Conservation (phyloP, 805 yeast genomes). For the Sugiyamaella qingdaonensis region DNA sequence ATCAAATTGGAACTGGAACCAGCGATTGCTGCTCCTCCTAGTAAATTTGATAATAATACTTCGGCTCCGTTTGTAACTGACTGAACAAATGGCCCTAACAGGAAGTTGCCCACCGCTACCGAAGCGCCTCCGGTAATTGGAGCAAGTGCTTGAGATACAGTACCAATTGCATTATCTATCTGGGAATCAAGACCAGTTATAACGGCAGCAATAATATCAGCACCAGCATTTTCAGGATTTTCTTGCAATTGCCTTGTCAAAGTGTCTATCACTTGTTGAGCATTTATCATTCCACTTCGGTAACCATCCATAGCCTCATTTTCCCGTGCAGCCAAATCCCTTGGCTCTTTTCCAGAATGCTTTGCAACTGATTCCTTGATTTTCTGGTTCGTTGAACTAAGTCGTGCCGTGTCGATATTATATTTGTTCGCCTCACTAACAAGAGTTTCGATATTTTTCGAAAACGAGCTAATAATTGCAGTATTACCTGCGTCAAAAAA, state of each 20-base stretch:
- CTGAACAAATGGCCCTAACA: slow-evolving; percentile 29
- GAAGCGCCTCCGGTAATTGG: slow-evolving; percentile 26
- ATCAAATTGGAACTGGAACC: slow-evolving; percentile 2
- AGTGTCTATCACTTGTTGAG: slow-evolving; percentile 4
- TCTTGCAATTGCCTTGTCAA: not conserved
- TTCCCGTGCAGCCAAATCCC: not conserved
- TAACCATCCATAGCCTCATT: not conserved
- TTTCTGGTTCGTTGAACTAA: not conserved
- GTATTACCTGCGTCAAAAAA: slow-evolving; percentile 17
- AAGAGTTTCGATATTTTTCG: slow-evolving; percentile 2
- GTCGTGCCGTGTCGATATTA: slow-evolving; percentile 10
- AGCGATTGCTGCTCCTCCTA: slow-evolving; percentile 21
- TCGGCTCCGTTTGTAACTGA: slow-evolving; percentile 30
- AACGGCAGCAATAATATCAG: slow-evolving; percentile 13
- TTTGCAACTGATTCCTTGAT: not conserved
- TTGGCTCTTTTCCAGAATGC: not conserved
- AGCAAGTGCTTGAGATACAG: slow-evolving; percentile 19
- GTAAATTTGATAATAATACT: slow-evolving; percentile 24
- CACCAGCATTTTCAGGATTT: slow-evolving; percentile 9
- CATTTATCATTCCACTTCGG: slow-evolving; percentile 1
- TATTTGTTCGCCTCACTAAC: slow-evolving; percentile 5
- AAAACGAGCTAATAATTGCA: not conserved
- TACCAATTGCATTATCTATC: slow-evolving; percentile 27
- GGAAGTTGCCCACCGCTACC: slow-evolving; percentile 24
- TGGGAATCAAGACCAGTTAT: slow-evolving; percentile 32